Base-by-base conservation (phyloP, 768 basidiomycete species). In the Lactarius hengduanensis region DNA sequence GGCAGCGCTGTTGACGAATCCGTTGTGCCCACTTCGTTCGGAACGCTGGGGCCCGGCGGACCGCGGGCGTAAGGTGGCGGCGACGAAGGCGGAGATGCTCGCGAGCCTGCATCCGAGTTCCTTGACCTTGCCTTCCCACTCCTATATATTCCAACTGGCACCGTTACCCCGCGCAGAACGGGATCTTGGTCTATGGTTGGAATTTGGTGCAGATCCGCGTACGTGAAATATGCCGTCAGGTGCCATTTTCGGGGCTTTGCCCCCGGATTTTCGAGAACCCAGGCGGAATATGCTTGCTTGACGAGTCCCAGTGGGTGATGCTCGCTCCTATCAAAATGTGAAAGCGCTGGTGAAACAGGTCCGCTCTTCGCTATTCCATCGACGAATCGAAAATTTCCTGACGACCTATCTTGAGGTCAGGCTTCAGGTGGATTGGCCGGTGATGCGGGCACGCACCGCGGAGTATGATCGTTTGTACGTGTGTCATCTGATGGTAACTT, bases 261-360 rank as follows among this genome's bases (percentile, higher is more conserved):
- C 63, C 80, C 79, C 26, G 79, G 78, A 61, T 79, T 75, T 53
- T 79, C 76, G 28, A 77, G 72, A 16, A 88, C 84, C 81, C 82
- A 86, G 28, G 85, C 86, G 20, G 86, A 88, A 73, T 89, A 89
- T n/a, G 87, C 85, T 73, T 88, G 87, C 74, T 88, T 88, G 62
- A 88, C 83, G 59, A 89, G 78, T 26, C 86, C 86, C 15, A 79
- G 71, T 58, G 86, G 84, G 60, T 82, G 82, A 57, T 80, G 80
- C 15, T 80, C 79, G 64, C 81, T 80, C 38, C 85, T 79, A 70
- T 85, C 84, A 71, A 82, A 83, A 74, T 87, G 85, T 30, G 85
- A 84, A 67, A 84, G 67, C 7, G 85, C 83, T 41, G 85, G 81
- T 26, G 82, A 84, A 11, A 81, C 78, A 20, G 80, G 80, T 32